These are phyloP conservation scores for Solanum chiquidenum DNA, from an alignment of 257 asterid genomes.

Conservation along the genomic window DNA sequence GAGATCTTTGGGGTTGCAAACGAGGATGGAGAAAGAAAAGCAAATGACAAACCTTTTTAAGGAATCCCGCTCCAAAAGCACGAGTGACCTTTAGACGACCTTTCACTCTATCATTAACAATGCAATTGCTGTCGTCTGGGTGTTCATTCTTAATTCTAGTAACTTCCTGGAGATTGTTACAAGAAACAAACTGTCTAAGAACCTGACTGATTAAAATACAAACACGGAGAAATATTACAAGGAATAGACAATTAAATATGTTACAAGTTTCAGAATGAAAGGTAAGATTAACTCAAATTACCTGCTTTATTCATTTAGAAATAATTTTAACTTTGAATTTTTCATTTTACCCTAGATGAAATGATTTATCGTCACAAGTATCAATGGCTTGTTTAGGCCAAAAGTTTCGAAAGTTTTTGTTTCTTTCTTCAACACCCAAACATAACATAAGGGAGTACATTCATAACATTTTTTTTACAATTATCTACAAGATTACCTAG, in stretches of 20 bases:
- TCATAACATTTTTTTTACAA: background rate
- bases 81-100: constrained; percentile 18
- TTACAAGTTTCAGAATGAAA: background rate
- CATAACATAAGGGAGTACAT: background rate
- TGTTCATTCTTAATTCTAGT: constrained; percentile 11
- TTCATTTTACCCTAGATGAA: background rate
- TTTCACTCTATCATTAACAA: constrained; percentile 13
- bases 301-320: background rate
- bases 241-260: background rate
- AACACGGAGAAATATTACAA: background rate
- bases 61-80: constrained; percentile 19
- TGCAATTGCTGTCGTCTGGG: constrained; percentile 10
- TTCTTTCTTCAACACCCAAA: background rate
- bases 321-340: background rate
- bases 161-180: constrained; percentile 5
- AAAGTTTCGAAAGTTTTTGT: background rate
- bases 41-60: constrained; percentile 6
- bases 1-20: background rate
- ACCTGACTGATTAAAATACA: background rate
- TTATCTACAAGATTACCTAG: background rate
- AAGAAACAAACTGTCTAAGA: background rate
- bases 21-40: background rate
- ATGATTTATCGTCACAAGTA: background rate
- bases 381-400: background rate
- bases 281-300: background rate